Conservation (phyloP, 176 grass and related monocot species). For the Typha latifolia region DNA sequence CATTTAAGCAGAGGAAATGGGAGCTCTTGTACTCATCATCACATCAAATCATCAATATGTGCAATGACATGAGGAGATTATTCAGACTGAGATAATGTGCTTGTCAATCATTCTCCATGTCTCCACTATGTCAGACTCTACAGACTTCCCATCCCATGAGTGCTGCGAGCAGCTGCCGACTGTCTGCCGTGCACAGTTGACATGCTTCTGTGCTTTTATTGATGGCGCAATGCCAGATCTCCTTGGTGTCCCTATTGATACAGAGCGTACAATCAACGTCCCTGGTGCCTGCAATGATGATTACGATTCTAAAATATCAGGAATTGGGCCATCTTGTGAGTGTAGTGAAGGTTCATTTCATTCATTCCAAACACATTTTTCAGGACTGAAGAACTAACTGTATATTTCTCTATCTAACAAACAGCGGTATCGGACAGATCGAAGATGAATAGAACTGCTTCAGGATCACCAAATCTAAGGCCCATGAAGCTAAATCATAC, state of each 20-base stretch:
- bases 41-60: constrained; percentile 5
- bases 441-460: not conserved
- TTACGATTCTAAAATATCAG: not conserved
- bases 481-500: not conserved
- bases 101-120: constrained; percentile 16
- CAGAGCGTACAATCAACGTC: constrained; percentile 13
- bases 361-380: no score
- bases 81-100: constrained; percentile 12
- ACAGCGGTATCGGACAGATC: not conserved
- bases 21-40: constrained; percentile 3
- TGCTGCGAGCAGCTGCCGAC: constrained; percentile 15
- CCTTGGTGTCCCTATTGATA: constrained; percentile 15
- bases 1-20: constrained; percentile 6
- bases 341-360: not conserved
- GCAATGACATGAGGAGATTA: constrained; percentile 13
- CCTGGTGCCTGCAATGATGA: constrained; percentile 18
- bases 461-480: not conserved
- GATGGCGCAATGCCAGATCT: constrained; percentile 7
- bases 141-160: constrained; percentile 3
- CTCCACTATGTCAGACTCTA: constrained; percentile 21
- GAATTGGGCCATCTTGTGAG: constrained; percentile 12
- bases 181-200: constrained; percentile 7
- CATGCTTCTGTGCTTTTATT: constrained; percentile 19
- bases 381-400: no score
- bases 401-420: not conserved